Base-by-base conservation (phyloP, 1,139 yeast genomes). In the Candida anutae region DNA sequence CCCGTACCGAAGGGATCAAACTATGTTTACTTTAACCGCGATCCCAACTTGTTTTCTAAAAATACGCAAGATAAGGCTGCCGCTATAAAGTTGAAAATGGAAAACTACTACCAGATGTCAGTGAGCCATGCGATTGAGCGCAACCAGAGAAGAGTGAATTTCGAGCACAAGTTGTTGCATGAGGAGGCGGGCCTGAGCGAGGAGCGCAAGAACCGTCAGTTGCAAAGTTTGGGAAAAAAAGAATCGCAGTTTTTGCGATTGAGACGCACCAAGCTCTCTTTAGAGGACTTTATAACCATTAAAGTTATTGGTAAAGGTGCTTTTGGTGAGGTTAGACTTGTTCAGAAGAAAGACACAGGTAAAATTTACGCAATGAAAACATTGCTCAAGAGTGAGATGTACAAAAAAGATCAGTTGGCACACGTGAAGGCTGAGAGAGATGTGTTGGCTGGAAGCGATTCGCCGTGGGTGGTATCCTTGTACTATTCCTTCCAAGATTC, bases 291-390 rank as follows among this genome's bases (percentile, higher is more conserved):
- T 49, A 70, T 64, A 32, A 80, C 90, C 1, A 88, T 81, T 17
- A 81, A 81, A 50, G 90, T 81, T 13, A 81, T 81, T 43, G 93
- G 93, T 42, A 81, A 81, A 50, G 93, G 93, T 50, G 93, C 93
- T 0, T 81, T 81, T 55, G 93, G 93, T 43, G 93, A 81, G 46
- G 93, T 81, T 25, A 60, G 93, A 44, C 58, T 81, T 34, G 93
- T 80, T n/a, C 93, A 81, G 51, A 81, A 81, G 60, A 69, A 60
- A 35, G 90, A 81, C 48, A 79, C 88, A 1, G 93, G 93, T 28
- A 81, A 81, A 49, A 80, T 81, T 12, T 81, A 80, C 54, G 93
- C 93, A 8, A 81, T 81, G 93, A 81, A 81, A 52, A 81, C 90
- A 1, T 57, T 81, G 33, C 56, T 81, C 36, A 81, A 81, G 50